Conservation (phyloP, 2,329 filamentous ascomycete species). For the Akanthomyces dipterigenus region DNA sequence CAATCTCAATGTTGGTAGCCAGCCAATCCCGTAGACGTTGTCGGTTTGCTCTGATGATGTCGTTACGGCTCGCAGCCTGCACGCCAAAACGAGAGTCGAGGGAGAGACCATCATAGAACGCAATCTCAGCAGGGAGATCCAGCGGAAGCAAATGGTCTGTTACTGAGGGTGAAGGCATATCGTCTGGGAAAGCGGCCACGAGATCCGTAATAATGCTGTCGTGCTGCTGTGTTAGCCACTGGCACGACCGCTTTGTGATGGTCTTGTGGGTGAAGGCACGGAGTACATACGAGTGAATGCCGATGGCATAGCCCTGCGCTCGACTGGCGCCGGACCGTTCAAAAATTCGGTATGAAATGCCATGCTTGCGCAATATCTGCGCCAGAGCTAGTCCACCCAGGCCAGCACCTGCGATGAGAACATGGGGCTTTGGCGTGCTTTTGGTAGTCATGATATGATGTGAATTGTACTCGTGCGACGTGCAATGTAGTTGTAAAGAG, state of each 20-base stretch:
- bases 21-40: slow-evolving; percentile 18
- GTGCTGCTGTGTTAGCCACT: neutral
- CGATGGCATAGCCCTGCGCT: slow-evolving; percentile 25
- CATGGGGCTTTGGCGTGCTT: slow-evolving; percentile 11
- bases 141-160: slow-evolving; percentile 20
- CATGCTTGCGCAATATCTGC: slow-evolving; percentile 29
- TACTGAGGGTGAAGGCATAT: slow-evolving; percentile 14
- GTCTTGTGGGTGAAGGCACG: no score
- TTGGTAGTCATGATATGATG: neutral
- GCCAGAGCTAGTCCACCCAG: slow-evolving; percentile 35
- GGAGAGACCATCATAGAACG: slow-evolving; percentile 5
- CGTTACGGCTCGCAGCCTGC: slow-evolving; percentile 20
- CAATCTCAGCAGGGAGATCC: slow-evolving; percentile 19
- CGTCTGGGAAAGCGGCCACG: slow-evolving; percentile 7
- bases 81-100: slow-evolving; percentile 9
- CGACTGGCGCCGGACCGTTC: slow-evolving; percentile 24
- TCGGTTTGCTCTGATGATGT: slow-evolving; percentile 26
- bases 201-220: slow-evolving; percentile 16
- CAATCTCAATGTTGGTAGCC: slow-evolving; percentile 21
- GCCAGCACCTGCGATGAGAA: slow-evolving; percentile 36
- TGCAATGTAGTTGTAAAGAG: no score
- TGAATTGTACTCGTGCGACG: no score
- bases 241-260: neutral
- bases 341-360: slow-evolving; percentile 30
- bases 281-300: slow-evolving; percentile 21